phyloP scores from a whole-genome alignment of 495 filamentous ascomycete genomes.

The Parathielavia appendiculata region DNA sequence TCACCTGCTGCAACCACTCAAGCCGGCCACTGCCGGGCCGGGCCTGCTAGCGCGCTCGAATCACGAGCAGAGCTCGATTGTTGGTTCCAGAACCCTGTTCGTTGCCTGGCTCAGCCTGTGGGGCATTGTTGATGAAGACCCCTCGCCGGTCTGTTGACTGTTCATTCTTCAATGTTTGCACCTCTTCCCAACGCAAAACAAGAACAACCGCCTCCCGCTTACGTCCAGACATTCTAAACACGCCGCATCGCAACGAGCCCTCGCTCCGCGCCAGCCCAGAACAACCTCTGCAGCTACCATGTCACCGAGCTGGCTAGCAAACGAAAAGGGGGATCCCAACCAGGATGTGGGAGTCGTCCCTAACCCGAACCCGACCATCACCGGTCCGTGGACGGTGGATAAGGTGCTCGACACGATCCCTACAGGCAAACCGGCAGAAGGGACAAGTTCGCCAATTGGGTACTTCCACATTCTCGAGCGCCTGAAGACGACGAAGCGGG shows the following conservation, averaged over 20 bases:
- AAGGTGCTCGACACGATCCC: constrained; percentile 43
- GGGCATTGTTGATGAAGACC: not conserved
- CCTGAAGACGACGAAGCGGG: constrained; percentile 90
- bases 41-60: not conserved
- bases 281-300: not conserved
- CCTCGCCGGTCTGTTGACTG: too few species aligned
- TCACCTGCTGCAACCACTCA: constrained; percentile 3
- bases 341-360: constrained; percentile 30
- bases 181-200: too few species aligned
- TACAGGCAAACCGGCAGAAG: constrained; percentile 47
- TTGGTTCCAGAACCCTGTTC: constrained; percentile 1
- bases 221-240: not conserved
- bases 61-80: not conserved
- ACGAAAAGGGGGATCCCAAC: not conserved
- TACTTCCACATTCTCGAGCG: constrained; percentile 93
- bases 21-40: not conserved
- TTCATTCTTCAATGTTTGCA: too few species aligned
- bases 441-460: constrained; percentile 68
- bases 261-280: not conserved
- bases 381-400: constrained; percentile 47
- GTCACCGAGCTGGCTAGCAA: constrained; percentile 11
- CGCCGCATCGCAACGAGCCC: not conserved
- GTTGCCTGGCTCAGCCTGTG: not conserved
- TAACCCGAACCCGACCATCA: constrained; percentile 34
- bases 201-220: not conserved